Evolutionary conservation across 768 basidiomycete species (phyloP).

Genomic region (Peribolospora baueri): DNA sequence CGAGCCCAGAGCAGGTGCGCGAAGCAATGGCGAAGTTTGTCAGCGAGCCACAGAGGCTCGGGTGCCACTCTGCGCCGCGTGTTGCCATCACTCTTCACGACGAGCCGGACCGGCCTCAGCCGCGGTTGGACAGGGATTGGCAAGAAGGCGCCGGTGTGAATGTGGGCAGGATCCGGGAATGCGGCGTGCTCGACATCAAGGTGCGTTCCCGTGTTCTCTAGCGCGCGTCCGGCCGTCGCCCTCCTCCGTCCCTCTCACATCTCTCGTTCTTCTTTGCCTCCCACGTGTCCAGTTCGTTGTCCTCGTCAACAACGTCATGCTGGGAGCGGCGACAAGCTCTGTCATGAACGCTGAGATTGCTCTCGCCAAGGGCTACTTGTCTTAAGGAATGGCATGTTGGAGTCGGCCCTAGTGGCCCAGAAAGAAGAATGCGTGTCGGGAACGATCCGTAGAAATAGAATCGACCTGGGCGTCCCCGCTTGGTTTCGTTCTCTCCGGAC

Average conservation of each 20-base stretch:
- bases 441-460: too few species aligned
- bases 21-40: slow-evolving; percentile 52
- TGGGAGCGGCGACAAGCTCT: slow-evolving; percentile 87
- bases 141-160: slow-evolving; percentile 76
- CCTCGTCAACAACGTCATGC: slow-evolving; percentile 73
- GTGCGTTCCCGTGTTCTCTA: neutral
- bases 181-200: slow-evolving; percentile 80
- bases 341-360: slow-evolving; percentile 96
- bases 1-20: slow-evolving; percentile 63
- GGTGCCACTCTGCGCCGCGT: slow-evolving; percentile 61
- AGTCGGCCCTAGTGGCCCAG: too few species aligned
- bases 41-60: slow-evolving; percentile 46
- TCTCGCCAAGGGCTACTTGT: slow-evolving; percentile 38
- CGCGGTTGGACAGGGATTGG: slow-evolving; percentile 66
- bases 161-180: slow-evolving; percentile 75
- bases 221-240: neutral
- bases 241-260: neutral
- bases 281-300: slow-evolving; percentile 36
- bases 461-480: too few species aligned
- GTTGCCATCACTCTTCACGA: slow-evolving; percentile 79
- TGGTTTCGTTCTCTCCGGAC: too few species aligned
- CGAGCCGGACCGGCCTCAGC: slow-evolving; percentile 77
- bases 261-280: too few species aligned
- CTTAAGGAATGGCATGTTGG: neutral
- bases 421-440: too few species aligned